Evolutionary conservation across 2,329 filamentous ascomycete species (phyloP).

Genomic region (Ophiostoma quercus): DNA sequence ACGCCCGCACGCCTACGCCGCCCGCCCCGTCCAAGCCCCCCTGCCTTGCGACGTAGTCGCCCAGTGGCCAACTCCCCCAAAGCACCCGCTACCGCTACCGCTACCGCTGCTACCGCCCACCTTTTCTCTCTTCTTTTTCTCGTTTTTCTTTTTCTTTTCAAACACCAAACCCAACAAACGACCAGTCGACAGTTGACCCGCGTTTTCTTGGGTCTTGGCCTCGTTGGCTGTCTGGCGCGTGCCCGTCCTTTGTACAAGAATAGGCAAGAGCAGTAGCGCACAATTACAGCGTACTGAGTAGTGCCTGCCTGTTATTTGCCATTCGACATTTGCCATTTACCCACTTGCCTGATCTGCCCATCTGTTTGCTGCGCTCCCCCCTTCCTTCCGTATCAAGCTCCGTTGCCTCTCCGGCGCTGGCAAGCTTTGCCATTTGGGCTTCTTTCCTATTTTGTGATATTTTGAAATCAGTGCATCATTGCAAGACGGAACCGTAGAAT

Average conservation of each 20-base stretch:
- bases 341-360: not conserved
- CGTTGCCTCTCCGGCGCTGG: slow-evolving; percentile 23
- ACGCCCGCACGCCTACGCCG: not conserved
- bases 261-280: too few relatives aligned
- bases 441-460: not conserved
- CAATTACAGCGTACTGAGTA: not conserved
- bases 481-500: not conserved
- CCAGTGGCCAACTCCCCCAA: not conserved
- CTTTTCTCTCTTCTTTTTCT: not conserved
- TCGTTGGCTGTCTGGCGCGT: not conserved
- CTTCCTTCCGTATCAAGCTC: slow-evolving; percentile 22
- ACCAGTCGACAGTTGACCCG: not conserved
- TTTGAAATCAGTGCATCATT: not conserved
- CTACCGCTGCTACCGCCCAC: slow-evolving; percentile 4
- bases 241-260: not conserved
- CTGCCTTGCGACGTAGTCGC: slow-evolving; percentile 10
- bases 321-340: not conserved
- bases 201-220: not conserved
- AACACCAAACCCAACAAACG: too few relatives aligned
- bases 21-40: slow-evolving; percentile 16
- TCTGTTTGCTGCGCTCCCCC: slow-evolving; percentile 1
- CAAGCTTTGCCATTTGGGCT: slow-evolving; percentile 5
- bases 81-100: slow-evolving; percentile 17
- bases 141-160: not conserved
- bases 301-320: too few relatives aligned